phyloP scores from a whole-genome alignment of 129 eudicot genomes.

The Artemisia argyi region DNA sequence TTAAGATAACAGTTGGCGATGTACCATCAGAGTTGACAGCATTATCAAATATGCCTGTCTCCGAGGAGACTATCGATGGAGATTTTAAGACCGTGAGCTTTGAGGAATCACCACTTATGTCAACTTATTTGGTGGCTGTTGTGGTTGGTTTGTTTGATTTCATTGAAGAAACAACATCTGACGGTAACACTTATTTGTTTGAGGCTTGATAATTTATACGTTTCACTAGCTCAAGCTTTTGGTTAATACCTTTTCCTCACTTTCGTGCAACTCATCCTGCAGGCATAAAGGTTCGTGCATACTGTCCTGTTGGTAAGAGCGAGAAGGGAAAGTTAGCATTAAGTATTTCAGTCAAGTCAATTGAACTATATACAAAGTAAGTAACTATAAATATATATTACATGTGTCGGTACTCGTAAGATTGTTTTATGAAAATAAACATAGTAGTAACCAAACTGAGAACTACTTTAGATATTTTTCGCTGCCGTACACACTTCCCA shows the following conservation, averaged over 20 bases:
- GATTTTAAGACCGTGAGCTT: no score
- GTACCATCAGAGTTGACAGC: conserved; percentile 48
- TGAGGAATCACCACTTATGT: no score
- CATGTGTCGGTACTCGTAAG: no score
- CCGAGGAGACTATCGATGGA: conserved; percentile 19
- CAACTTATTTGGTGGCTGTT: no score
- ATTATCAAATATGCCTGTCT: conserved; percentile 55
- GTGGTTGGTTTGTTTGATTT: no score
- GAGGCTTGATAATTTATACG: no score
- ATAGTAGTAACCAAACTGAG: no score
- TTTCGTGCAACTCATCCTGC: conserved; percentile 12
- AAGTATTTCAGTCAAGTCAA: conserved; percentile 44
- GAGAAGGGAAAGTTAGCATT: conserved; percentile 45
- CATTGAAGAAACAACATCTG: no score
- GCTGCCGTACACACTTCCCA: conserved; percentile 48
- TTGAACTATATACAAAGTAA: conserved; percentile 48
- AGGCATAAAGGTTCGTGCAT: conserved; percentile 53
- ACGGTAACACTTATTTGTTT: no score
- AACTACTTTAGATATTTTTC: conserved; percentile 26
- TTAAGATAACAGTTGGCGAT: conserved; percentile 24
- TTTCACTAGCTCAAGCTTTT: no score
- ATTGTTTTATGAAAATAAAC: no score
- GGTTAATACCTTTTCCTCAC: background rate
- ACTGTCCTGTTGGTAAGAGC: conserved; percentile 59
- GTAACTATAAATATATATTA: conserved; percentile 12